A percentile compares a stretch with the other conserved stretches of the same genome.
phyloP scores from a whole-genome alignment of 140 eudicot genomes.

The Artemisia princeps region DNA sequence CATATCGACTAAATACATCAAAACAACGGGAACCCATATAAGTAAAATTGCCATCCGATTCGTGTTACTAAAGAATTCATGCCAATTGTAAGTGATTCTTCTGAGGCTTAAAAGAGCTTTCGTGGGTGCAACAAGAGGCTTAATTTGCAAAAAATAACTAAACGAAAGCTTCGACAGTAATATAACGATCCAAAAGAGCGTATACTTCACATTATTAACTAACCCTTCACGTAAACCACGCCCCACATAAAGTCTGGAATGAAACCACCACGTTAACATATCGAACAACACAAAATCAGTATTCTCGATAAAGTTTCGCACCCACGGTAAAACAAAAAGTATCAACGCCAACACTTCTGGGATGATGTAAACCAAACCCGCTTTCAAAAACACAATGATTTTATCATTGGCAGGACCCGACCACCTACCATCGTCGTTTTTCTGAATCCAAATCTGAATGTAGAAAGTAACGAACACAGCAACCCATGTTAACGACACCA shows the following conservation, averaged over 20 bases:
- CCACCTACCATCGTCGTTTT: constrained; percentile 54
- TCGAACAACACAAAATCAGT: constrained; percentile 50
- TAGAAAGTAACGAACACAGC: constrained; percentile 60
- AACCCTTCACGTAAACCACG: constrained; percentile 85
- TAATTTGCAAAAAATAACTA: constrained; percentile 73
- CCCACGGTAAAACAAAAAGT: constrained; percentile 67
- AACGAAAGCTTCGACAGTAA: constrained; percentile 66
- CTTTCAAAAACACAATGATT: constrained; percentile 55
- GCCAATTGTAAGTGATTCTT: constrained; percentile 43
- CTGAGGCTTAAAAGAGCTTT: constrained; percentile 45
- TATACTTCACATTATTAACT: constrained; percentile 61
- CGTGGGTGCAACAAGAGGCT: constrained; percentile 76
- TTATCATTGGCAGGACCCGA: constrained; percentile 53
- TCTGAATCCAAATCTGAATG: constrained; percentile 69
- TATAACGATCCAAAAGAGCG: constrained; percentile 63
- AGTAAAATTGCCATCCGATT: constrained; percentile 54
- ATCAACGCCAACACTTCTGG: constrained; percentile 69
- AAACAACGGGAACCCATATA: constrained; percentile 64
- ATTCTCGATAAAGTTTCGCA: constrained; percentile 62
- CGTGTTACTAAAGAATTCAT: constrained; percentile 61
- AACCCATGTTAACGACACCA: constrained; percentile 65
- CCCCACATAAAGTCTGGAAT: constrained; percentile 66
- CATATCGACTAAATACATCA: constrained; percentile 72
- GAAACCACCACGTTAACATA: constrained; percentile 83
- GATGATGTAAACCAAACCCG: constrained; percentile 52